These are phyloP conservation scores for Fusarium haematococcum DNA, from an alignment of 2,329 filamentous ascomycete species.

Conservation along the genomic window DNA sequence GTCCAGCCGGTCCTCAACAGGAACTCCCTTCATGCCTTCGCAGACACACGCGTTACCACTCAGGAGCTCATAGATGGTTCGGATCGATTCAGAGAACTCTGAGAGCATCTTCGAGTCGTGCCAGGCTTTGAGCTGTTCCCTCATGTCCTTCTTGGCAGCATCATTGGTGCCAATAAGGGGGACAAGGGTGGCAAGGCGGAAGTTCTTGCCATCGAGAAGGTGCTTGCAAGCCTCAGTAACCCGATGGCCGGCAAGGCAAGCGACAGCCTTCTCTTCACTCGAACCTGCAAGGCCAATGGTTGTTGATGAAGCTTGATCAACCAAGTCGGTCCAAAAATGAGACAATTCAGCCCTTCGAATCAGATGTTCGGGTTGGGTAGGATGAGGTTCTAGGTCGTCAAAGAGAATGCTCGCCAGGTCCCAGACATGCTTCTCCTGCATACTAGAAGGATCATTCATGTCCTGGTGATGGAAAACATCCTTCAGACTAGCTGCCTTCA, in stretches of 20 bases:
- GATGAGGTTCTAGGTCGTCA: constrained; percentile 68
- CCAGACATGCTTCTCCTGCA: constrained; percentile 84
- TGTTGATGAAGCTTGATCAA: constrained; percentile 69
- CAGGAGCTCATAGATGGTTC: constrained; percentile 89
- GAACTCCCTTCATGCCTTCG: constrained; percentile 78
- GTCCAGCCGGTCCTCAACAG: constrained; percentile 82
- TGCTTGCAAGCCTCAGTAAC: constrained; percentile 85
- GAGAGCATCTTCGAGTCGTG: constrained; percentile 83
- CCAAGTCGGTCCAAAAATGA: constrained; percentile 73
- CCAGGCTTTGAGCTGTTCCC: constrained; percentile 86
- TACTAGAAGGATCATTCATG: constrained; percentile 57
- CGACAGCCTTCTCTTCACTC: constrained; percentile 85
- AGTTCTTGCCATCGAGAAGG: constrained; percentile 80
- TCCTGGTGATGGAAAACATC: constrained; percentile 57
- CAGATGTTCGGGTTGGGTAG: constrained; percentile 54
- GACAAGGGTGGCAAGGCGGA: constrained; percentile 86
- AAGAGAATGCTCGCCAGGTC: constrained; percentile 88
- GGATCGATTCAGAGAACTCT: constrained; percentile 86
- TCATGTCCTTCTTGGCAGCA: constrained; percentile 78
- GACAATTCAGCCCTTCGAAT: constrained; percentile 74
- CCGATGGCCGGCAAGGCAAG: constrained; percentile 81
- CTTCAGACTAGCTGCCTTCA: constrained; percentile 54
- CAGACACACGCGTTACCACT: constrained; percentile 89
- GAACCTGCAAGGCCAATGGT: constrained; percentile 70
- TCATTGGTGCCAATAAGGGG: constrained; percentile 83